A percentile compares a stretch with the other conserved stretches of the same genome.
Evolutionary conservation across 2,329 filamentous ascomycete genomes (phyloP).

Genomic region (Monilinia aucupariae): DNA sequence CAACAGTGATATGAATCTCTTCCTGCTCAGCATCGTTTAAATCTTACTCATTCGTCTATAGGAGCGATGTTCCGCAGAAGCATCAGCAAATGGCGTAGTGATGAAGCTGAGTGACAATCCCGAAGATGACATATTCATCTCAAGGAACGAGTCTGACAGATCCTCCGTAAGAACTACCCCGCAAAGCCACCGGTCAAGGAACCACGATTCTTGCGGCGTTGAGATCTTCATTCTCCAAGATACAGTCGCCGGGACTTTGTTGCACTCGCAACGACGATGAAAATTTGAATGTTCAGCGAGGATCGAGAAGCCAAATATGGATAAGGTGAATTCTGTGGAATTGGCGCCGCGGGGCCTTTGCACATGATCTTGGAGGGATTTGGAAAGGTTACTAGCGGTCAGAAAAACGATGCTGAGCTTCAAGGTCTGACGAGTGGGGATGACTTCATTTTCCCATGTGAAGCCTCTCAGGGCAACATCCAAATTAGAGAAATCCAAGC

Average conservation of each 20-base stretch:
- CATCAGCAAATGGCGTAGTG: background rate
- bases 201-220: background rate
- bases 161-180: background rate
- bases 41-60: background rate
- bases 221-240: background rate
- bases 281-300: background rate
- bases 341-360: fast-evolving
- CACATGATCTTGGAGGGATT: too few relatives aligned
- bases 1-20: background rate
- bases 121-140: background rate
- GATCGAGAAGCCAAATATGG: background rate
- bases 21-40: background rate
- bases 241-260: background rate
- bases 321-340: background rate
- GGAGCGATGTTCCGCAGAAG: background rate
- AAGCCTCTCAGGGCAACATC: background rate
- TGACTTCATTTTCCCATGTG: background rate
- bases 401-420: background rate
- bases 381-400: background rate
- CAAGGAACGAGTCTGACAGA: background rate
- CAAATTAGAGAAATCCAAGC: background rate
- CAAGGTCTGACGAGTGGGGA: background rate
- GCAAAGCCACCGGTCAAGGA: background rate
- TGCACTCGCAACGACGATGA: background rate
- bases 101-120: background rate